phyloP scores from a whole-genome alignment of 805 yeast genomes.

The Pichia ethanolica region DNA sequence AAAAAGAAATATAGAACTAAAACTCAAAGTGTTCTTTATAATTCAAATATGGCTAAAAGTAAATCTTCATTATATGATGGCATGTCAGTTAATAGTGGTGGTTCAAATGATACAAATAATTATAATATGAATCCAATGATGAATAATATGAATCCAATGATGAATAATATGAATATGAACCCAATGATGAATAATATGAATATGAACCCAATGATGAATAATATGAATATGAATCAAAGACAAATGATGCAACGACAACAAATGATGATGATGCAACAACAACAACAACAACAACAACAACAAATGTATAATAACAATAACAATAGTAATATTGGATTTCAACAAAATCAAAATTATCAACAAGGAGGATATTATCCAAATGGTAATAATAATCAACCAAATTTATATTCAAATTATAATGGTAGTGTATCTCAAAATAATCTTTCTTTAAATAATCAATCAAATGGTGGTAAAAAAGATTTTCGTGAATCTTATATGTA shows the following conservation, averaged over 20 bases:
- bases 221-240: not conserved
- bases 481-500: conserved; percentile 9
- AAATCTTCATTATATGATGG: conserved; percentile 8
- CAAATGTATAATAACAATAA: conserved; percentile 5
- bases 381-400: not conserved
- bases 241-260: not conserved
- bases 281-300: not conserved
- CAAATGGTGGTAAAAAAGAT: not conserved
- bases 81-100: conserved; percentile 8
- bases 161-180: not conserved
- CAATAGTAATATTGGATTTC: not conserved
- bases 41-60: conserved; percentile 7
- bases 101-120: not conserved
- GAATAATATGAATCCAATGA: too few species aligned
- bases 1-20: conserved; percentile 23
- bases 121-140: too few species aligned
- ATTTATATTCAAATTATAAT: not conserved
- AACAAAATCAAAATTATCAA: conserved; percentile 2
- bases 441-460: not conserved
- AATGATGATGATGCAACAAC: not conserved
- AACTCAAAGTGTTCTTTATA: conserved; percentile 14
- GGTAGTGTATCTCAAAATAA: not conserved
- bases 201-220: not conserved
- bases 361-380: not conserved
- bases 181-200: not conserved